These are phyloP conservation scores for Chaetoceros tenuissimus DNA, from an alignment of 108 stramenopile genomes.

Conservation along the genomic window DNA sequence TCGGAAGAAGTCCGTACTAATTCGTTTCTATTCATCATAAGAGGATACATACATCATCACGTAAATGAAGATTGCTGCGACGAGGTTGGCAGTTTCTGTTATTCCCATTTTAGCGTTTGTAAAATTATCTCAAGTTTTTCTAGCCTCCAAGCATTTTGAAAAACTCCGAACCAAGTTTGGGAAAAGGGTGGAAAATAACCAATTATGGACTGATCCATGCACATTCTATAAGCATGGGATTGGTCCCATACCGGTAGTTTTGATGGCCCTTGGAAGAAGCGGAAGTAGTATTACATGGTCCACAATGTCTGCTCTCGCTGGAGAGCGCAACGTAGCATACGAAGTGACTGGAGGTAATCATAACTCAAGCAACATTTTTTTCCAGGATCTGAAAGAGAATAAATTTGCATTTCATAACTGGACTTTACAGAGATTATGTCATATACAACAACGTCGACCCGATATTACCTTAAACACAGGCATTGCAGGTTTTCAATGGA, in stretches of 20 bases:
- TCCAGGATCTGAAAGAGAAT: background rate
- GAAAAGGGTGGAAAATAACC: too few relatives aligned
- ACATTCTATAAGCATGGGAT: too few relatives aligned
- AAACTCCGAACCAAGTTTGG: too few relatives aligned
- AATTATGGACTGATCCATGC: too few relatives aligned
- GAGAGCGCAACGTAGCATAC: background rate
- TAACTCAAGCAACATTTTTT: background rate
- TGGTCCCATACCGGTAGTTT: background rate
- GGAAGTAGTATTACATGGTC: constrained; percentile 1
- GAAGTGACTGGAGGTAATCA: background rate
- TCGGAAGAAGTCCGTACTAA: too few relatives aligned
- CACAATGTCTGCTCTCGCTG: constrained; percentile 1
- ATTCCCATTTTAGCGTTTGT: too few relatives aligned
- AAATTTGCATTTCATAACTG: background rate
- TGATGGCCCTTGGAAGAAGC: constrained; percentile 3
- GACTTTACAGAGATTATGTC: background rate
- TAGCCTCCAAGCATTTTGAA: too few relatives aligned
- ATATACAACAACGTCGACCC: background rate
- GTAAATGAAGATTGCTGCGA: too few relatives aligned
- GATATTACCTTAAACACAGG: background rate
- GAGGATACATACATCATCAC: too few relatives aligned
- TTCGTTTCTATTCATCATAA: too few relatives aligned
- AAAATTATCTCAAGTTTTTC: too few relatives aligned
- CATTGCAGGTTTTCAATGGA: background rate
- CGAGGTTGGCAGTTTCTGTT: too few relatives aligned